Conservation (phyloP, 106 monocot species). For the Dendrobium nobile region DNA sequence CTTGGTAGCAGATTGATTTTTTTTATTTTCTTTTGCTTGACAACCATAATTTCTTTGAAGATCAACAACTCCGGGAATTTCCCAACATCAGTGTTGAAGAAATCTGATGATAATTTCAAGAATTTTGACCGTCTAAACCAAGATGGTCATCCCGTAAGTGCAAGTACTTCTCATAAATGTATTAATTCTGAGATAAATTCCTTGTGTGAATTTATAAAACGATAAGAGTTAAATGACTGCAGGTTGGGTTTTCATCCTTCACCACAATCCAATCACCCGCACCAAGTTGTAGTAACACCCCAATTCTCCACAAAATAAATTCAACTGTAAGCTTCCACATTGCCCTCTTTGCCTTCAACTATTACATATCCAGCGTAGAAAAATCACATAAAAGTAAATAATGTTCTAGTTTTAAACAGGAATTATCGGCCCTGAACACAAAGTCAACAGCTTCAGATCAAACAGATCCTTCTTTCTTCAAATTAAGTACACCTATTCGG, state of each 20-base stretch:
- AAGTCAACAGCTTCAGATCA: not conserved
- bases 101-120: constrained; percentile 7
- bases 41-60: not conserved
- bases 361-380: not conserved
- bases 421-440: not conserved
- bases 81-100: constrained; percentile 5
- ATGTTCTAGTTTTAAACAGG: not conserved
- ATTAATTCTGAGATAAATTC: not conserved
- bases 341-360: not conserved
- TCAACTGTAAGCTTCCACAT: not conserved
- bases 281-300: not conserved
- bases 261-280: not conserved
- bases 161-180: constrained; percentile 1
- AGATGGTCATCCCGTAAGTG: constrained; percentile 17
- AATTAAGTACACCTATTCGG: constrained; percentile 11
- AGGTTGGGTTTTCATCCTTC: not conserved
- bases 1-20: not conserved
- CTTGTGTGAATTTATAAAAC: not conserved
- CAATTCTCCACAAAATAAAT: not conserved
- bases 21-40: not conserved
- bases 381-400: too few species aligned
- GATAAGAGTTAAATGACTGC: not conserved
- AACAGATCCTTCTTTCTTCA: constrained; percentile 15
- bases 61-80: constrained; percentile 1
- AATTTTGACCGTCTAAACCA: not conserved